phyloP scores from a whole-genome alignment of 129 eudicot species.

The Heracleum sosnowskyi region DNA sequence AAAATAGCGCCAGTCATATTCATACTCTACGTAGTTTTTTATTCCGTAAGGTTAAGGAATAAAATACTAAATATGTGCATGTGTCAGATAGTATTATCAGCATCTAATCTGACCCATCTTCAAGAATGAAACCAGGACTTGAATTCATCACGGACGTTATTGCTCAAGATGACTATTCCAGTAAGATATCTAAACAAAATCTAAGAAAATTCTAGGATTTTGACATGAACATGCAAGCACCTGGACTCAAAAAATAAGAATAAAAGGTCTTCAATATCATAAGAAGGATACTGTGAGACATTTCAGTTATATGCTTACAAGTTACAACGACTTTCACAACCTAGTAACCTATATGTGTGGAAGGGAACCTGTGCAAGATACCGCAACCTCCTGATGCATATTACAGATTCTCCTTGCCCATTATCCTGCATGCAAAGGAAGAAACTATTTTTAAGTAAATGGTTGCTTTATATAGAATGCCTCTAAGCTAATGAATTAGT shows the following conservation, averaged over 20 bases:
- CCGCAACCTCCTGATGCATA: slow-evolving; percentile 62
- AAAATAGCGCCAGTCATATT: not conserved
- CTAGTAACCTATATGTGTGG: not conserved
- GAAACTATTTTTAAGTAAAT: not conserved
- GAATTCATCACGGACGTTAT: not conserved
- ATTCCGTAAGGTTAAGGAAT: not conserved
- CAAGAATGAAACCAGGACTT: not conserved
- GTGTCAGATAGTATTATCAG: not conserved
- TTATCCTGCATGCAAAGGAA: slow-evolving; percentile 35
- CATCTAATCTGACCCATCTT: not conserved
- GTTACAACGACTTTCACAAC: not conserved
- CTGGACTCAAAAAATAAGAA: not conserved
- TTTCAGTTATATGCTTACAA: not conserved
- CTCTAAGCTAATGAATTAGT: not conserved
- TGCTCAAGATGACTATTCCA: not conserved
- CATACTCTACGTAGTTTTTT: not conserved
- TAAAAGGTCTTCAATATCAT: not conserved
- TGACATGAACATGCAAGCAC: not conserved
- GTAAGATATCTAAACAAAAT: not conserved
- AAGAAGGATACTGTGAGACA: not conserved
- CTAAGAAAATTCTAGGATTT: not conserved
- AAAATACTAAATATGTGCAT: not conserved
- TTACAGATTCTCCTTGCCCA: slow-evolving; percentile 74
- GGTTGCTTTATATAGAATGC: not conserved
- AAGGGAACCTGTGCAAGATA: slow-evolving; percentile 68